phyloP scores from a whole-genome alignment of 495 filamentous ascomycete species.

The Talaromyces stipitatus region DNA sequence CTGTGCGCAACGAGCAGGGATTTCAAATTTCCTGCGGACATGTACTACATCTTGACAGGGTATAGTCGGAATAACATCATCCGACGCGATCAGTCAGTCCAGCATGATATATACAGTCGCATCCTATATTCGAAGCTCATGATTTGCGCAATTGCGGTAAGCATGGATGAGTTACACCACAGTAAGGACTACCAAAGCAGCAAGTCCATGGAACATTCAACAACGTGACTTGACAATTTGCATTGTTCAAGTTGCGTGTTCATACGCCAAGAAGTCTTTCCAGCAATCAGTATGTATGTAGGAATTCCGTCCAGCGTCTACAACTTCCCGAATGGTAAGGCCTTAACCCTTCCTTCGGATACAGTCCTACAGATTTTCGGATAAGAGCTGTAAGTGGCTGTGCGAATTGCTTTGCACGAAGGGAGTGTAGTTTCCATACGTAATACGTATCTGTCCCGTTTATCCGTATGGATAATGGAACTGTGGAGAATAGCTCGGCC shows the following conservation, averaged over 20 bases:
- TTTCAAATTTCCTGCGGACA: neutral
- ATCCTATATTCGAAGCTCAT: neutral
- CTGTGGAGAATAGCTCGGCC: neutral
- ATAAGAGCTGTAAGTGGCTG: neutral
- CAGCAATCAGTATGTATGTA: no score
- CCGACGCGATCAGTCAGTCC: neutral
- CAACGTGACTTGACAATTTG: neutral
- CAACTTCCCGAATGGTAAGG: no score
- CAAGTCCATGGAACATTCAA: neutral
- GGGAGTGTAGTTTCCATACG: no score
- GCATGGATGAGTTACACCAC: no score
- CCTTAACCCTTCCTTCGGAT: no score
- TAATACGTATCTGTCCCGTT: neutral
- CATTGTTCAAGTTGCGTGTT: neutral
- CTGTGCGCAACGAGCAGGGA: neutral
- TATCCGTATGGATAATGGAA: neutral
- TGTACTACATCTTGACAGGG: neutral
- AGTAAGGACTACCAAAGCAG: no score
- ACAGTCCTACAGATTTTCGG: no score
- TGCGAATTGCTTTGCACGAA: neutral
- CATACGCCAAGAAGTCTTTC: no score
- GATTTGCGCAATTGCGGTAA: no score
- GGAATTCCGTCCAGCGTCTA: no score
- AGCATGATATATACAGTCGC: no score
- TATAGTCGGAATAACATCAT: neutral